phyloP scores from a whole-genome alignment of 306 rosid genomes.

The Castanospermum australe region DNA sequence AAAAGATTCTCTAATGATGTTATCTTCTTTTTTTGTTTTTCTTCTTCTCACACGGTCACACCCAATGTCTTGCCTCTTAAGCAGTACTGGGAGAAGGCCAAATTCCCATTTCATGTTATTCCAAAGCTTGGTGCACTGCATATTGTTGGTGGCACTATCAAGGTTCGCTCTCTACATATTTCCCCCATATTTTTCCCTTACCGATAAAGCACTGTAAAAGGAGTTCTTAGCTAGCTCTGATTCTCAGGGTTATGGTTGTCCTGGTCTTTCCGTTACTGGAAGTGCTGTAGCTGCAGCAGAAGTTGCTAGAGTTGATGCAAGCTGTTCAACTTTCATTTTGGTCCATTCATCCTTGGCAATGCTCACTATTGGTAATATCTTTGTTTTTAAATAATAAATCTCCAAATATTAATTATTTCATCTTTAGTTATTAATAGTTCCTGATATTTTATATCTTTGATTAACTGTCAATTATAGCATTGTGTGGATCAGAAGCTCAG shows the following conservation, averaged over 20 bases:
- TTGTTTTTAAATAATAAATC: neutral
- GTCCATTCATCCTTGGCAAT: slow-evolving; percentile 85
- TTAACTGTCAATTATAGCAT: slow-evolving; percentile 49
- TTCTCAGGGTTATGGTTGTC: slow-evolving; percentile 91
- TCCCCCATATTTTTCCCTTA: neutral
- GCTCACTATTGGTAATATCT: slow-evolving; percentile 77
- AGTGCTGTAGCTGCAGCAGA: slow-evolving; percentile 70
- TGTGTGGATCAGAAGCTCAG: slow-evolving; percentile 89
- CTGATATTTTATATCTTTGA: slow-evolving; percentile 17
- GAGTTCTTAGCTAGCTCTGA: slow-evolving; percentile 25
- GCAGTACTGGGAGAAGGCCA: slow-evolving; percentile 92
- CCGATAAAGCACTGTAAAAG: neutral
- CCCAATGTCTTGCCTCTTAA: neutral
- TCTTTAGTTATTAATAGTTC: slow-evolving; percentile 12
- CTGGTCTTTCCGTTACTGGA: slow-evolving; percentile 72
- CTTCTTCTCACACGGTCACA: neutral
- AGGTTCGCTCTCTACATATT: slow-evolving; percentile 40
- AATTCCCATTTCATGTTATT: slow-evolving; percentile 75
- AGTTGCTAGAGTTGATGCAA: slow-evolving; percentile 90
- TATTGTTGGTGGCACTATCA: slow-evolving; percentile 84
- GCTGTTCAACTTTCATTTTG: slow-evolving; percentile 72
- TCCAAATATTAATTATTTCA: neutral
- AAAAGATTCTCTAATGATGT: neutral
- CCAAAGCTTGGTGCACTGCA: slow-evolving; percentile 60
- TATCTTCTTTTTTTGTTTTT: neutral